Evolutionary conservation across 2,329 filamentous ascomycete species (phyloP).

Genomic region (Diaporthe vaccinii): DNA sequence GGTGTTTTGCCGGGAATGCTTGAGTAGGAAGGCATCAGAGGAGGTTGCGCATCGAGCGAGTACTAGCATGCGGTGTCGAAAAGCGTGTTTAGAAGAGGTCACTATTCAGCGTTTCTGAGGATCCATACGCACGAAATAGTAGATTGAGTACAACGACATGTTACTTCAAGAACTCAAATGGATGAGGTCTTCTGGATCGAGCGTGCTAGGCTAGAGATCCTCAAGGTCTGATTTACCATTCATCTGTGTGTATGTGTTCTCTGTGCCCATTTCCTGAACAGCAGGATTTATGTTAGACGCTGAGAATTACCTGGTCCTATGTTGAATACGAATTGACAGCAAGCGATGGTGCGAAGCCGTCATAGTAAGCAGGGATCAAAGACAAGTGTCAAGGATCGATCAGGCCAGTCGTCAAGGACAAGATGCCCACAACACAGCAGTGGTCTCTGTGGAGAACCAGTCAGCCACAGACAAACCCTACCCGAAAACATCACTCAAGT

Average conservation of each 20-base stretch:
- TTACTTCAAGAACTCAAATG: not conserved
- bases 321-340: not conserved
- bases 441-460: not conserved
- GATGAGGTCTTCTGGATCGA: not conserved
- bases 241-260: not conserved
- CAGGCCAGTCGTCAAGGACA: not conserved
- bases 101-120: not conserved
- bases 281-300: not conserved
- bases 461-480: constrained; percentile 1
- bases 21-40: not conserved
- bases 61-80: not conserved
- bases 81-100: not conserved
- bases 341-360: not conserved
- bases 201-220: not conserved
- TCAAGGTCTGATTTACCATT: not conserved
- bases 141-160: not conserved
- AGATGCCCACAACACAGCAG: not conserved
- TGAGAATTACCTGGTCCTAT: not conserved
- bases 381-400: not conserved
- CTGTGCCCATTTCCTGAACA: too few relatives aligned
- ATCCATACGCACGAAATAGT: not conserved
- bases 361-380: not conserved
- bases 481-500: constrained; percentile 43
- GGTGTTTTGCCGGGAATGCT: not conserved
- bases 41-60: not conserved